Evolutionary conservation across 352 stramenopile species (phyloP).

Genomic region (Phytophthora sp.): DNA sequence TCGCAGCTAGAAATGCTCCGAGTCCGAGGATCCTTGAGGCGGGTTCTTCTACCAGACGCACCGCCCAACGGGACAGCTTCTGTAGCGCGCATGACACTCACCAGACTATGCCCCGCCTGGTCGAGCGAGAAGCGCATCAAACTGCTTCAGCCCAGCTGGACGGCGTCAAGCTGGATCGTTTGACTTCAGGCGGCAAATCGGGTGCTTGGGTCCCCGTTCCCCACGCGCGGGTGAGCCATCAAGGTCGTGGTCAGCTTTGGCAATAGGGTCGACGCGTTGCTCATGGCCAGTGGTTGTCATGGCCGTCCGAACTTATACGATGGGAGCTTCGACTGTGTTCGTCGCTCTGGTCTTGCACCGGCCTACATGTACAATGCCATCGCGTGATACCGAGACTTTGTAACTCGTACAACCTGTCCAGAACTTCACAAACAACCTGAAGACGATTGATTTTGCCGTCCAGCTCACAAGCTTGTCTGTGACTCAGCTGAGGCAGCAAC

Average conservation of each 20-base stretch:
- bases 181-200: slow-evolving; percentile 5
- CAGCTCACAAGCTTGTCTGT: too few species aligned
- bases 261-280: not conserved
- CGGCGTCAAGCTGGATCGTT: slow-evolving; percentile 10
- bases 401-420: too few species aligned
- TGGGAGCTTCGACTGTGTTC: slow-evolving; percentile 1
- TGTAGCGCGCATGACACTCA: too few species aligned
- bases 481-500: too few species aligned
- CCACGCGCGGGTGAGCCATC: slow-evolving; percentile 3
- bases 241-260: slow-evolving; percentile 2
- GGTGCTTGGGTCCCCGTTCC: slow-evolving; percentile 8
- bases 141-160: not conserved
- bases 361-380: not conserved
- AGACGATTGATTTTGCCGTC: too few species aligned
- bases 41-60: too few species aligned
- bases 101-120: too few species aligned
- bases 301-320: not conserved
- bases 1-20: not conserved
- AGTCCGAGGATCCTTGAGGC: not conserved
- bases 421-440: too few species aligned
- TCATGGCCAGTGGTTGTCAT: not conserved
- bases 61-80: too few species aligned
- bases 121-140: not conserved
- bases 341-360: slow-evolving; percentile 5
- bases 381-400: not conserved